Base-by-base conservation (phyloP, 2,329 filamentous ascomycete species). In the Sporothrix euskadiensis region DNA sequence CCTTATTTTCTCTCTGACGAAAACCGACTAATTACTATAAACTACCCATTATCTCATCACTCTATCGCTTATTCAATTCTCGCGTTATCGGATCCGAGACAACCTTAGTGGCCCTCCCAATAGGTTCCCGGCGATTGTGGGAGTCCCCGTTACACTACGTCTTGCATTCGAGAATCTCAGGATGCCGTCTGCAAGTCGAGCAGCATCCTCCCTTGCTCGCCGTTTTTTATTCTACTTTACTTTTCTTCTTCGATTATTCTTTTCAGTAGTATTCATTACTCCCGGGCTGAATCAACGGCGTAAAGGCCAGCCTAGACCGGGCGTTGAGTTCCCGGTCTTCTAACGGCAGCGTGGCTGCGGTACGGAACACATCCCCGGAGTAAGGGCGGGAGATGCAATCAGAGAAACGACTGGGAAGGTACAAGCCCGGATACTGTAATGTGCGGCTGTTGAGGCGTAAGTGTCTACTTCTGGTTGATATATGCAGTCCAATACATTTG, bases 81-180 rank as follows among this genome's bases (percentile, higher is more conserved):
- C 66, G 52, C 57, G 44, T 4, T 59, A 30, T 70, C 52, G 68
- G 49, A 56, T 56, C 66, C 66, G 47, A 69, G 49, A 69, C 47
- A 69, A 22, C 3, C 8, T 56, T 30, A 9, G 35, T 4, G 39
- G 12, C 10, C 39, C n/a, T 44, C 35, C 59, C 35, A 65, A 44
- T 65, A 65, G 61, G 39, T 47, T 66, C 39, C 61, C 61, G 61
- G 41, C 39, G n/a, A 7, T 19, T 57, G 10, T 57, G 32, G 32
- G 52, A 44, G 32, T 35, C 30, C n/a, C 32, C 12, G 68, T 70
- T 39, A n/a, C 68, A 70, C 68, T 14, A 22, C 52, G 35, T 57
- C 52, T 10, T 57, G 68, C 68, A 44, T 32, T 10, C 22, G 35
- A 41, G 14, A 32, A 70, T 57, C 32, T 70, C 49, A 70, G 32